Base-by-base conservation (phyloP, 2,329 filamentous ascomycete species). In the Cordyceps cateniannulata region DNA sequence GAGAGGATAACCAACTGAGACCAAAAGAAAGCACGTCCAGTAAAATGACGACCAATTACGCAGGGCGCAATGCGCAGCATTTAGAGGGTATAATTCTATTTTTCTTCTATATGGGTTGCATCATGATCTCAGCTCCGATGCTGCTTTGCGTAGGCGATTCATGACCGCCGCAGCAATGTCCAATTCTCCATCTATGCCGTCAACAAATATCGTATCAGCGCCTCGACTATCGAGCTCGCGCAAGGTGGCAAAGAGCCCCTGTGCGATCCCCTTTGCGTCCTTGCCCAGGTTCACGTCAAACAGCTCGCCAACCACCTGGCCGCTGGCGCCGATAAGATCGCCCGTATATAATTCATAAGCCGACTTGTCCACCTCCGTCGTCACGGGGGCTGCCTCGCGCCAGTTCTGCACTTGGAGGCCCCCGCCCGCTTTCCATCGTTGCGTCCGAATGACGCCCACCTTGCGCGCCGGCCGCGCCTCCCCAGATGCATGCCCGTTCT, bases 141-240 rank as follows among this genome's bases (percentile, higher is more conserved):
- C 89, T 60, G 90, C 90, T 76, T 93, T 93, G 65, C 89, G 83
- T 61, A 93, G 79, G 65, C 90, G 81, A 69, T 93, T 93, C 88
- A 93, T 93, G 66, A 93, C 86, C 25, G 90, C 95, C 25, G 91
- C 90, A 22, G 92, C 91, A 66, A 95, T 87, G 70, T 95, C 90
- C 35, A 89, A 86, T 62, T 88, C 85, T 62, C 90, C 89, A 63
- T 85, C 80, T 61, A 97, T 89, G 2, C 93, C 93, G 72, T 99
- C 95, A 12, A 98, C 91, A 66, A 93, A 90, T 57, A 99, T 97
- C 22, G 89, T 80, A 70, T 95, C 87, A 4, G 91, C 91, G 32
- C 86, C 84, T 64, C 85, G 81, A 68, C 87, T 84, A 72, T 99
- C 95, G 64, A 99, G 81, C 66, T 93, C 90, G 58, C 95, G 82